Conservation (phyloP, 164 flowering plant species). For the Saururus chinensis region DNA sequence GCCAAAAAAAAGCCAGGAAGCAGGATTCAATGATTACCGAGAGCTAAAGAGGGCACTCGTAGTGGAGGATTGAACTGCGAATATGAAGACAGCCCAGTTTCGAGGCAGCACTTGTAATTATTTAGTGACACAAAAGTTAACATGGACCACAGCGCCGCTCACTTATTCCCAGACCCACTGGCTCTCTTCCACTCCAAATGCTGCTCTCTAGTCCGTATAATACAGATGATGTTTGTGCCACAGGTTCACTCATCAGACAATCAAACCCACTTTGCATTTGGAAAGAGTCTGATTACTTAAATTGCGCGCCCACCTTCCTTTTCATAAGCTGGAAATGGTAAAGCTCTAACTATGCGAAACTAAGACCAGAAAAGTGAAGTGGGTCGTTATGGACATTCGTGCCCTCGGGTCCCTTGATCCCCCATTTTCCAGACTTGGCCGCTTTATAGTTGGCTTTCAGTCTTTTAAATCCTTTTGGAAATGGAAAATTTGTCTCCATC, state of each 20-base stretch:
- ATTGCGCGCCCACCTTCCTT: too few species aligned
- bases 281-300: too few species aligned
- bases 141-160: background rate
- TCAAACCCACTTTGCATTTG: too few species aligned
- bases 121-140: background rate
- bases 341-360: too few species aligned
- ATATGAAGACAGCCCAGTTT: background rate
- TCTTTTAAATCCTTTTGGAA: background rate
- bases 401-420: too few species aligned
- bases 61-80: background rate
- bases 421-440: background rate
- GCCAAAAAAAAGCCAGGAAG: background rate
- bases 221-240: too few species aligned
- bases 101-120: background rate
- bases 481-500: constrained; percentile 11
- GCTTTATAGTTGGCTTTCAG: background rate
- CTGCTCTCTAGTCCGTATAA: too few species aligned
- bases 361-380: too few species aligned
- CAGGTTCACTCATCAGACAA: too few species aligned
- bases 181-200: background rate
- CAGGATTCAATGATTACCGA: background rate
- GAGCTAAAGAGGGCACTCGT: background rate
- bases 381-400: too few species aligned
- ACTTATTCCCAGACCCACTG: background rate
- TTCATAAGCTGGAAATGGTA: too few species aligned